Evolutionary conservation across 73 alveolate genomes (phyloP).

Genomic region (Uronychia setigera): DNA sequence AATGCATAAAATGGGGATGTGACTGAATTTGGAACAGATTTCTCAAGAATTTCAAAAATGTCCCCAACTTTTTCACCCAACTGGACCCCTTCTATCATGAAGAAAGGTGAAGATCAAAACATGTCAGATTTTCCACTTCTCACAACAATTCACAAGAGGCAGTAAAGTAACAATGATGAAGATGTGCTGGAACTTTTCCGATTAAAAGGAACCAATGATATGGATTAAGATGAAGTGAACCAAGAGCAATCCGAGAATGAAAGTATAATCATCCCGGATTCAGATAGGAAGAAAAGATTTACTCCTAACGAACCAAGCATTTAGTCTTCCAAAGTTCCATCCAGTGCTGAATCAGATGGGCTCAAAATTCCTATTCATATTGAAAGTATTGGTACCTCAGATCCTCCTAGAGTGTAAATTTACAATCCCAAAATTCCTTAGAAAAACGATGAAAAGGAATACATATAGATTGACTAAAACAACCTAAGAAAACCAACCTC

Average conservation of each 20-base stretch:
- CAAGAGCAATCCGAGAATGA: background rate
- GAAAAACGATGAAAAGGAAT: too few relatives aligned
- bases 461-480: too few relatives aligned
- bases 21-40: background rate
- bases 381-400: too few relatives aligned
- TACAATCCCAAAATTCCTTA: too few relatives aligned
- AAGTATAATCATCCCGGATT: background rate
- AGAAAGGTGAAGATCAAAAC: background rate
- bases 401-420: too few relatives aligned
- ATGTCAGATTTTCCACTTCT: background rate
- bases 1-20: too few relatives aligned
- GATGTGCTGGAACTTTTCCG: background rate
- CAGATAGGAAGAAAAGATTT: background rate
- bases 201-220: background rate
- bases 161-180: background rate
- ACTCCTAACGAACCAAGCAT: background rate
- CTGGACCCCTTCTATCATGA: background rate
- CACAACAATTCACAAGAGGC: background rate
- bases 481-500: too few relatives aligned
- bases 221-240: background rate
- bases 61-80: background rate
- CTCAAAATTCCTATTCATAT: too few relatives aligned
- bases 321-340: too few relatives aligned
- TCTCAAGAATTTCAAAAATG: background rate
- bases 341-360: too few relatives aligned